Evolutionary conservation across 495 filamentous ascomycete species (phyloP).

Genomic region (Pseudotulostoma volvatum): DNA sequence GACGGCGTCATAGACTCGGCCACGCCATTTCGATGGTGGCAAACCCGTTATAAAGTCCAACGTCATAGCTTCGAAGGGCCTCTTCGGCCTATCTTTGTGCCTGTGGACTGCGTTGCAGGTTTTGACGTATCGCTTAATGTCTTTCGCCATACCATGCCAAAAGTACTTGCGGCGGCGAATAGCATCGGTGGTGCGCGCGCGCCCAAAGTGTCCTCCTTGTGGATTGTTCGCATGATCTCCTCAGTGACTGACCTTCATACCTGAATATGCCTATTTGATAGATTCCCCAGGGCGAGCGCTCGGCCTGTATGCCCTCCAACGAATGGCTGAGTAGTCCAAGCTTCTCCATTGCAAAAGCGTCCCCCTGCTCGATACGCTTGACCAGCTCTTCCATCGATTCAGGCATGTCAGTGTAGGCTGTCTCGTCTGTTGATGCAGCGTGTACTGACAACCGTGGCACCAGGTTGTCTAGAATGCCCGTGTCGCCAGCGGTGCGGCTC

Average conservation of each 20-base stretch:
- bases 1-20: constrained; percentile 2
- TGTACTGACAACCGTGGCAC: not conserved
- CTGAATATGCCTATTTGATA: not conserved
- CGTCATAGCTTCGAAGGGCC: constrained; percentile 3
- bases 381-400: no score
- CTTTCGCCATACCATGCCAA: constrained; percentile 2
- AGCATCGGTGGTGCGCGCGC: constrained; percentile 1
- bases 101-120: no score
- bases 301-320: not conserved
- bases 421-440: not conserved
- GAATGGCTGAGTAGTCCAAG: not conserved
- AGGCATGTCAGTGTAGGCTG: not conserved
- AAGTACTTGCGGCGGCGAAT: constrained; percentile 5
- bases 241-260: not conserved
- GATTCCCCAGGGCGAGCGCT: not conserved
- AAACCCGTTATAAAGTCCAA: constrained; percentile 11
- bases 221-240: not conserved
- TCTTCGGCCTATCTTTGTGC: no score
- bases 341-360: not conserved
- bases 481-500: not conserved
- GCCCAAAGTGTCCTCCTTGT: constrained; percentile 5
- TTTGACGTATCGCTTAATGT: constrained; percentile 1
- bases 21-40: constrained; percentile 1
- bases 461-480: not conserved
- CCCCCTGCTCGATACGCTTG: no score